Base-by-base conservation (phyloP, 1,284 basidiomycete genomes). In the Sporisorium graminicola region DNA sequence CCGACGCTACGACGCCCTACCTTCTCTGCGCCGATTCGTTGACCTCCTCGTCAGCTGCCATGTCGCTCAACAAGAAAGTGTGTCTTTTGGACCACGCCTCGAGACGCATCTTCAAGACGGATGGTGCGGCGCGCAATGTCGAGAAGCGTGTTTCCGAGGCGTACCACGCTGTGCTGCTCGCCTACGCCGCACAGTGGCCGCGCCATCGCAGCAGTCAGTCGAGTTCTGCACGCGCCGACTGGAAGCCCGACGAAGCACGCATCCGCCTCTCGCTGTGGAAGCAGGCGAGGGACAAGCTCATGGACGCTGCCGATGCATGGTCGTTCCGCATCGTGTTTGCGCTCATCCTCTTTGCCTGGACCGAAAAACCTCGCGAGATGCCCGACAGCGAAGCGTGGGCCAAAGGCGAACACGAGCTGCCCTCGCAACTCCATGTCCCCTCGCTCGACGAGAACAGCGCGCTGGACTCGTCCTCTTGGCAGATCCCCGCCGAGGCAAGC, bases 291-390 rank as follows among this genome's bases (percentile, higher is more conserved):
- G 71, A 74, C 27, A 68, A 69, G 51, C 71, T 74, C 7, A 74
- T 74, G 71, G 71, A 68, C 31, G 71, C 65, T 5, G 65, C 65
- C 7, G 71, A 74, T 24, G 71, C 65, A 0, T 69, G 65, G 65
- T 68, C 65, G 2, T 74, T 74, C 58, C 53, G 71, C n/a, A 65
- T 74, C 58, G 59, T 69, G 10, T 74, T 69, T 35, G 71, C 71
- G 26, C 65, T 74, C 40, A 74, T 74, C 27, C 65, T 74, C n/a
- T 74, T 74, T 27, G 71, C 71, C 2, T 74, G 71, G 71, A 74
- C 71, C 33, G 71, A 74, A 35, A 74, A 74, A 35, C 71, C 71
- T 9, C 52, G 59, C 33, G 71, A 74, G 29, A 66, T 74, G 27
- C 71, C 71, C 2, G 62, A 65, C 13, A 54, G 24, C 50, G 61